Conservation (phyloP, 768 basidiomycete species). For the Boletus huronensis region DNA sequence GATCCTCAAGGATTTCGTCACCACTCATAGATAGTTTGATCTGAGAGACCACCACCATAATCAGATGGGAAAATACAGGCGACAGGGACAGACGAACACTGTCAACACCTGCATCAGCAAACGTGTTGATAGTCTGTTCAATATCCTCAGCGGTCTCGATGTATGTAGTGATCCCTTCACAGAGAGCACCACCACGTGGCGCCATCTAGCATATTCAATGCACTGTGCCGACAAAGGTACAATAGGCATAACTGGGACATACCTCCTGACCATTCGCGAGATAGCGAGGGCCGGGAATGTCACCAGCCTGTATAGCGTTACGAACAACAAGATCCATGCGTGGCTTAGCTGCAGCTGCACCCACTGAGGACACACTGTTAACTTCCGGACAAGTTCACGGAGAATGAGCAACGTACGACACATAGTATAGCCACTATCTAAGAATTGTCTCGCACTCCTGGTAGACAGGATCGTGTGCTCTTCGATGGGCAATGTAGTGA, state of each 20-base stretch:
- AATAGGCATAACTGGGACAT: not conserved
- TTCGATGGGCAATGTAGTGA: constrained; percentile 28
- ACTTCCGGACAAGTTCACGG: not conserved
- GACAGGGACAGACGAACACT: constrained; percentile 6
- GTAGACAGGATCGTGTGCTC: constrained; percentile 33
- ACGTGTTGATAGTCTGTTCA: constrained; percentile 17
- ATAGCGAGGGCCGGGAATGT: constrained; percentile 36
- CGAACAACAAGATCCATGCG: constrained; percentile 34
- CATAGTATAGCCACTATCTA: constrained; percentile 39
- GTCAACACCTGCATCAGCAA: constrained; percentile 26
- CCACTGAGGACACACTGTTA: constrained; percentile 17
- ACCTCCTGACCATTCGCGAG: constrained; percentile 37
- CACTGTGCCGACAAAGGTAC: no score
- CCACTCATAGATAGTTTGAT: constrained; percentile 37
- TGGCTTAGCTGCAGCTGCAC: constrained; percentile 35
- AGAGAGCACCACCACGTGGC: constrained; percentile 29
- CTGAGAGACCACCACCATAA: constrained; percentile 5
- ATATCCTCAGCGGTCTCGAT: constrained; percentile 32
- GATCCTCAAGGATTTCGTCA: constrained; percentile 33
- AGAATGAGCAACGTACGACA: constrained; percentile 21
- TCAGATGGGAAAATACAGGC: not conserved
- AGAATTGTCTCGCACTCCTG: constrained; percentile 31
- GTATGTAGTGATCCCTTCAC: constrained; percentile 33
- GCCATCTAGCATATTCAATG: constrained; percentile 24
- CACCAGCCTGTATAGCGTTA: constrained; percentile 33